Percentiles rank a stretch among this genome's conserved stretches.
phyloP scores from a whole-genome alignment of 2,329 filamentous ascomycete species.

The Thermochaetoides dissita region DNA sequence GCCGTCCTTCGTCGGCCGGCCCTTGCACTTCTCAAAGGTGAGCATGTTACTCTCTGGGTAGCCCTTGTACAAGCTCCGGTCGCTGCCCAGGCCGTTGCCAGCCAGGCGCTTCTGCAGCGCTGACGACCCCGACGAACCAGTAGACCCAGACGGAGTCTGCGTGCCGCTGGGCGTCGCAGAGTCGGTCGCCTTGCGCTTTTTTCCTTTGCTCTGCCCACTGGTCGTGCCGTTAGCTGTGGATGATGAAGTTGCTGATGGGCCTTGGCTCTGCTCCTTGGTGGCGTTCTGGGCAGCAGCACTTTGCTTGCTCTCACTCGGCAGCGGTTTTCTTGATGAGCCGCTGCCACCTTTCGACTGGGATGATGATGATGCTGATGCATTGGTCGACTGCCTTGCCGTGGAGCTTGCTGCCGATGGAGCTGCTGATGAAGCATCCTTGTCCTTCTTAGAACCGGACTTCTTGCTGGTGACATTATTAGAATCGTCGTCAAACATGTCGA shows the following conservation, averaged over 20 bases:
- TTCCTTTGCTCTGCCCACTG: slow-evolving; percentile 53
- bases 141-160: slow-evolving; percentile 12
- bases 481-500: slow-evolving; percentile 63
- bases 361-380: slow-evolving; percentile 6
- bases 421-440: slow-evolving; percentile 11
- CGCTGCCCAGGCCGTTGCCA: slow-evolving; percentile 11
- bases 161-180: slow-evolving; percentile 20
- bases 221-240: slow-evolving; percentile 25
- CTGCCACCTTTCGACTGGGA: slow-evolving; percentile 12
- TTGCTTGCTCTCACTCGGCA: slow-evolving; percentile 24
- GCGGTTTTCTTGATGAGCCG: slow-evolving; percentile 18
- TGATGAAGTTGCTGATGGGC: slow-evolving; percentile 13
- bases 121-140: slow-evolving; percentile 9
- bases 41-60: slow-evolving; percentile 70
- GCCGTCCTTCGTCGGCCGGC: slow-evolving; percentile 52
- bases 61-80: slow-evolving; percentile 25
- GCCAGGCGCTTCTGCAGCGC: slow-evolving; percentile 19
- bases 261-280: slow-evolving; percentile 21
- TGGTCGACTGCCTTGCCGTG: background rate
- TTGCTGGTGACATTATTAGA: slow-evolving; percentile 39
- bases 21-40: slow-evolving; percentile 62
- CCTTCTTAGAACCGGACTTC: slow-evolving; percentile 10
- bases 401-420: too few species aligned
- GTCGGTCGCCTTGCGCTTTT: slow-evolving; percentile 51
- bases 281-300: slow-evolving; percentile 20